A percentile compares a stretch with the other conserved stretches of the same genome.
These are phyloP conservation scores for Pseudozyma thailandica DNA, from an alignment of 1,284 basidiomycete species.

Conservation along the genomic window DNA sequence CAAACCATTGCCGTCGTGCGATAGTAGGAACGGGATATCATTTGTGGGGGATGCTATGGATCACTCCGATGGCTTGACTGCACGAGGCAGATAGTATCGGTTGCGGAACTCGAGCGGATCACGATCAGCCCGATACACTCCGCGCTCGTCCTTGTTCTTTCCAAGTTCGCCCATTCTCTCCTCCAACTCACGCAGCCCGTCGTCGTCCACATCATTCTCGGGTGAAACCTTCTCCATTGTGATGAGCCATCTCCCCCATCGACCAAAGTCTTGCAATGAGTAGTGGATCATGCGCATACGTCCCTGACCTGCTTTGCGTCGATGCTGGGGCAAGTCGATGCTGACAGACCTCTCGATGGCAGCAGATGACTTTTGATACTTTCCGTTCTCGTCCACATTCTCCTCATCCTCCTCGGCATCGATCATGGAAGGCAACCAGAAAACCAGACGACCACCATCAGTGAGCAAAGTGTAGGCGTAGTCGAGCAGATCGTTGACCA, in stretches of 20 bases:
- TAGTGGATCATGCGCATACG: slow-evolving; percentile 74
- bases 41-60: neutral
- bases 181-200: slow-evolving; percentile 32
- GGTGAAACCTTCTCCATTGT: slow-evolving; percentile 58
- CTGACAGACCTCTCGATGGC: slow-evolving; percentile 73
- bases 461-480: slow-evolving; percentile 86
- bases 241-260: slow-evolving; percentile 79
- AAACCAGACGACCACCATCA: slow-evolving; percentile 88
- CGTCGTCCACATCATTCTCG: slow-evolving; percentile 39
- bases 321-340: slow-evolving; percentile 69
- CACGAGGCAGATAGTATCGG: slow-evolving; percentile 45
- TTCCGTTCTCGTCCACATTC: slow-evolving; percentile 57
- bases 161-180: slow-evolving; percentile 36
- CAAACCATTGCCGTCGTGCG: too few species aligned
- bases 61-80: slow-evolving; percentile 11
- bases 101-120: slow-evolving; percentile 60
- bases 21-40: too few species aligned
- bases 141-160: slow-evolving; percentile 44
- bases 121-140: slow-evolving; percentile 46
- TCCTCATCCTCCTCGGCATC: slow-evolving; percentile 49
- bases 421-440: slow-evolving; percentile 72
- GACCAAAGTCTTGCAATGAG: slow-evolving; percentile 92
- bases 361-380: slow-evolving; percentile 70
- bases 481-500: slow-evolving; percentile 83
- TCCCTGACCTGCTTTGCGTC: slow-evolving; percentile 37